phyloP scores from a whole-genome alignment of 192 early-diverging fungal genomes.

The Endogone sp. region DNA sequence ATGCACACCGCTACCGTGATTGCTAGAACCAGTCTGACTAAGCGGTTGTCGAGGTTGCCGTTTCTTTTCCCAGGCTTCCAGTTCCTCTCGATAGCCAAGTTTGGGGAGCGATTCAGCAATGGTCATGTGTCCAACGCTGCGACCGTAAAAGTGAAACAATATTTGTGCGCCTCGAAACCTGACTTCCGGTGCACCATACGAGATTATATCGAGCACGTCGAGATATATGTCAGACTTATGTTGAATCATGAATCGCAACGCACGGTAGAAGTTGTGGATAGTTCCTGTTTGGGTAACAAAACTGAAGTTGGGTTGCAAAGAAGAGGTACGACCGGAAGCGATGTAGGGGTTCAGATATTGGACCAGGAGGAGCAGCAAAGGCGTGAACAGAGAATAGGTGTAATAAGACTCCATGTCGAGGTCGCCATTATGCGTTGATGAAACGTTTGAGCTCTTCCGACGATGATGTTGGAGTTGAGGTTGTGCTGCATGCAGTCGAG shows the following conservation, averaged over 20 bases:
- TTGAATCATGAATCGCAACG: slow-evolving; percentile 39
- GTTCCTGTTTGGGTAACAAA: slow-evolving; percentile 21
- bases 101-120: slow-evolving; percentile 36
- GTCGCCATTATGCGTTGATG: slow-evolving; percentile 15
- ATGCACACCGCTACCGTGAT: not conserved
- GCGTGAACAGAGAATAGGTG: slow-evolving; percentile 42
- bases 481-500: slow-evolving; percentile 24
- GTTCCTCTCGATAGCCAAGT: slow-evolving; percentile 20
- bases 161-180: slow-evolving; percentile 31
- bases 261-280: slow-evolving; percentile 40
- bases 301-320: slow-evolving; percentile 4
- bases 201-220: slow-evolving; percentile 50
- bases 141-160: slow-evolving; percentile 39
- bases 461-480: slow-evolving; percentile 16
- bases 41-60: slow-evolving; percentile 13
- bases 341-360: slow-evolving; percentile 40
- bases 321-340: slow-evolving; percentile 4
- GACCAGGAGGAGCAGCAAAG: slow-evolving; percentile 42
- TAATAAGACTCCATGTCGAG: slow-evolving; percentile 36
- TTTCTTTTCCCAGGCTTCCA: slow-evolving; percentile 14
- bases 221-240: slow-evolving; percentile 44
- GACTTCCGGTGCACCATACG: slow-evolving; percentile 27
- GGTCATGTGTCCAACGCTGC: slow-evolving; percentile 36
- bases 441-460: slow-evolving; percentile 17
- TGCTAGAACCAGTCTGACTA: slow-evolving; percentile 2